Evolutionary conservation across 345 rosid species (phyloP), one percentile per base, ranked within the genome.

Genomic region (Salix exigua): DNA sequence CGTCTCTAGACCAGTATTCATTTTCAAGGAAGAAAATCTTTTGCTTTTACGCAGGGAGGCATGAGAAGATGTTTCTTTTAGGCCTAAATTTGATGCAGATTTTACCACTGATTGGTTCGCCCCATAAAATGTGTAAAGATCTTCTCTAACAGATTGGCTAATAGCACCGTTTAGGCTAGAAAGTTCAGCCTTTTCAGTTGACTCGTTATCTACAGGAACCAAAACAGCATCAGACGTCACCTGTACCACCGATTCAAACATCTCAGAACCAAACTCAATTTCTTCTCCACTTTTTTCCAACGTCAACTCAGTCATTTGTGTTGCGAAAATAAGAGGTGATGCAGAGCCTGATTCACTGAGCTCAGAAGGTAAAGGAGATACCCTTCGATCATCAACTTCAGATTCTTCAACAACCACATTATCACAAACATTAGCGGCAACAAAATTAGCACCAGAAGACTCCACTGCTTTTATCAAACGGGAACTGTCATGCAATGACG

Each of bases 71-170:
- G 55, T 80, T 62, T 86, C 74, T 67, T 82, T 84, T 31, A 82
- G 67, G 76, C 82, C 86, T 70, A 85, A 65, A 61, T 74, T 83
- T 44, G 77, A 68, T 65, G 81, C 73, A 75, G 86, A 73, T 75
- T 79, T 85, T 61, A 71, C 72, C 72, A 68, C 75, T 9, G 80
- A 75, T 75, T 82, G 87, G 69, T 83, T 85, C 40, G 81, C 68
- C 76, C 84, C 88, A 76, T 81, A 87, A 79, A 90, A 92, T 5
- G 88, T 85, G 80, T 88, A 87, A 68, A 91, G 87, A 67, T 88
- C 93, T 77, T 90, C 85, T 80, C 92, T 90, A 25, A 40, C 82
- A 58, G 85, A 79, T 85, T 85, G 91, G 31, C 64, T 70, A 11
- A 79, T 64, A 68, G 84, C 66, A 80, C 77, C 75, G 73, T 78